phyloP scores from a whole-genome alignment of 108 stramenopile species.

The Seminavis robusta region DNA sequence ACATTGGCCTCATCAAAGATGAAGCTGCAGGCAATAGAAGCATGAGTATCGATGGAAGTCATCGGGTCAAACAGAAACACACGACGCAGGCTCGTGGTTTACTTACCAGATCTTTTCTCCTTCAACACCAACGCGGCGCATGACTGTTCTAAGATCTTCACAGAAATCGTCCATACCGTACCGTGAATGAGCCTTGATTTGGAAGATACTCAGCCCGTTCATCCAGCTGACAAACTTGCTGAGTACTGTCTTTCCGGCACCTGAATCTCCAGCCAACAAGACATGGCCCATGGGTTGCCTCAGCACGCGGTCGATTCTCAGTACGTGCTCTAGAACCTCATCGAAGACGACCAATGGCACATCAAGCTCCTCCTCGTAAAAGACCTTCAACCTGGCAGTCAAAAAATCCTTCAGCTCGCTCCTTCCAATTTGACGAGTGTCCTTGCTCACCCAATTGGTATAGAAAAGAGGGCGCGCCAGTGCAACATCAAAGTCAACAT shows the following conservation, averaged over 20 bases:
- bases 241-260: slow-evolving; percentile 87
- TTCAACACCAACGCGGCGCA: slow-evolving; percentile 93
- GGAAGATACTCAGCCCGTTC: slow-evolving; percentile 96
- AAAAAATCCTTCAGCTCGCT: slow-evolving; percentile 88
- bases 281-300: slow-evolving; percentile 89
- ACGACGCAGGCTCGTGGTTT: no score
- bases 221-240: slow-evolving; percentile 90
- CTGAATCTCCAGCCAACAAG: slow-evolving; percentile 93
- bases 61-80: no score
- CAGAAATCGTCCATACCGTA: slow-evolving; percentile 97
- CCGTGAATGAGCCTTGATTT: slow-evolving; percentile 87
- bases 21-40: no score
- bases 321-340: slow-evolving; percentile 91
- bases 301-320: slow-evolving; percentile 87
- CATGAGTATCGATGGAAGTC: no score
- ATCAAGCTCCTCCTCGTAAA: slow-evolving; percentile 98
- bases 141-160: slow-evolving; percentile 91
- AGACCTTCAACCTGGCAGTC: slow-evolving; percentile 84
- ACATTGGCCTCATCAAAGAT: slow-evolving; percentile 98
- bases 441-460: slow-evolving; percentile 91
- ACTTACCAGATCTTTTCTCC: slow-evolving; percentile 97
- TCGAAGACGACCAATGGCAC: slow-evolving; percentile 97
- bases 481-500: slow-evolving; percentile 74
- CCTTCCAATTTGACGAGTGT: slow-evolving; percentile 76
- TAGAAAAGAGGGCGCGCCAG: slow-evolving; percentile 91